These are phyloP conservation scores for Forsythia suspensa DNA, from an alignment of 257 asterid species.

Conservation along the genomic window DNA sequence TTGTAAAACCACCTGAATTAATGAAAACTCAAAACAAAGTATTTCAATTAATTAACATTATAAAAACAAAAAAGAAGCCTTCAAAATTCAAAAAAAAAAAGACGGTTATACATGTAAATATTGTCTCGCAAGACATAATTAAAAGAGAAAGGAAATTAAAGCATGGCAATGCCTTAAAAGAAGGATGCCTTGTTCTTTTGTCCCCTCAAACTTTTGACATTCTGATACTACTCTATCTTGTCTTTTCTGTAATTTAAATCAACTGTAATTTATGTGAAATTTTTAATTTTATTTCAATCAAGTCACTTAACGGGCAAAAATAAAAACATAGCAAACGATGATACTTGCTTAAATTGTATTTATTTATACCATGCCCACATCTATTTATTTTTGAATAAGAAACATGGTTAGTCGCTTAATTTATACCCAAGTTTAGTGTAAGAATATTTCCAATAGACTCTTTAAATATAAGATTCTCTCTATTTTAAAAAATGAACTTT, in stretches of 20 bases:
- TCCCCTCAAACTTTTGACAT: slow-evolving; percentile 20
- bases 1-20: neutral
- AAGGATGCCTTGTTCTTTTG: slow-evolving; percentile 26
- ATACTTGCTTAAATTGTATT: too few species aligned
- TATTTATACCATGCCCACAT: too few species aligned
- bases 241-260: neutral
- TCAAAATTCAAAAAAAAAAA: too few species aligned
- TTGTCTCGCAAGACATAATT: slow-evolving; percentile 9
- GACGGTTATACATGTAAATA: neutral
- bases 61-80: too few species aligned
- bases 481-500: too few species aligned
- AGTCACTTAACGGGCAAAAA: neutral
- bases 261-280: neutral
- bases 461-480: too few species aligned
- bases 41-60: neutral
- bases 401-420: too few species aligned
- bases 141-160: slow-evolving; percentile 13
- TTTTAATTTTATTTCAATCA: neutral
- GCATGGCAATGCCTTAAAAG: slow-evolving; percentile 31
- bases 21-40: neutral
- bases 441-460: too few species aligned
- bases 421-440: too few species aligned
- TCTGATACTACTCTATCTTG: neutral
- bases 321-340: too few species aligned
- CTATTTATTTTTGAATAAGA: too few species aligned